These are phyloP conservation scores for Ilex aquifolium DNA, from an alignment of 257 asterid species.

Conservation along the genomic window DNA sequence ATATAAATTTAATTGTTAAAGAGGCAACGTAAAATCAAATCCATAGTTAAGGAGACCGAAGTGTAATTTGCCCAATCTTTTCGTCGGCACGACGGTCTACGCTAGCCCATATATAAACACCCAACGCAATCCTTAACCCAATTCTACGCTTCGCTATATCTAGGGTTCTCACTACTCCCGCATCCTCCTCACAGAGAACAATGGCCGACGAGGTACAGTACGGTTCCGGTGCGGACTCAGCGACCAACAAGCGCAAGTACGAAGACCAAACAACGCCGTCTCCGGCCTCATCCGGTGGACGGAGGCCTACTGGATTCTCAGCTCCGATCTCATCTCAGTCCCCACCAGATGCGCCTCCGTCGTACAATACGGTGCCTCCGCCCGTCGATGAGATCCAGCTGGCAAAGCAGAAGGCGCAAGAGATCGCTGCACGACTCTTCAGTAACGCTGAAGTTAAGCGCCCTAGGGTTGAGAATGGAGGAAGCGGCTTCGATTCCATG, in stretches of 20 bases:
- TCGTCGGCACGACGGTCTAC: too few species aligned
- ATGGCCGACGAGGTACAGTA: slow-evolving; percentile 29
- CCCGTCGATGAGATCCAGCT: slow-evolving; percentile 74
- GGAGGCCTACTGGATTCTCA: slow-evolving; percentile 79
- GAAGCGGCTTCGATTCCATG: slow-evolving; percentile 17
- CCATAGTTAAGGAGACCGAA: too few species aligned
- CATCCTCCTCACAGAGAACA: not conserved
- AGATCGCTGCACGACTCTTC: slow-evolving; percentile 79
- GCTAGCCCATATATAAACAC: too few species aligned
- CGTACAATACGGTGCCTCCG: slow-evolving; percentile 72
- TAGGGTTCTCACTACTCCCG: slow-evolving; percentile 15
- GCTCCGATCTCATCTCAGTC: slow-evolving; percentile 42
- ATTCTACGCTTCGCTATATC: not conserved
- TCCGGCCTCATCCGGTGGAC: slow-evolving; percentile 25
- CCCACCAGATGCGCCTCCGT: slow-evolving; percentile 44
- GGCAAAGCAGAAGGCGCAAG: slow-evolving; percentile 93
- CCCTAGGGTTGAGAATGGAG: slow-evolving; percentile 65
- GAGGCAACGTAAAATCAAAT: too few species aligned
- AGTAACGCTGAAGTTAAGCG: slow-evolving; percentile 63
- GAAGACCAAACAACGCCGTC: slow-evolving; percentile 62
- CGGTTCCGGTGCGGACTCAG: slow-evolving; percentile 4
- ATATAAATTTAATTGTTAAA: too few species aligned
- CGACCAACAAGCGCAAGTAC: slow-evolving; percentile 39
- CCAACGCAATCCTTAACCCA: too few species aligned
- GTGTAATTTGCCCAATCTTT: too few species aligned